Conservation (phyloP, 2,329 filamentous ascomycete species). For the Pyrenophora seminiperda region DNA sequence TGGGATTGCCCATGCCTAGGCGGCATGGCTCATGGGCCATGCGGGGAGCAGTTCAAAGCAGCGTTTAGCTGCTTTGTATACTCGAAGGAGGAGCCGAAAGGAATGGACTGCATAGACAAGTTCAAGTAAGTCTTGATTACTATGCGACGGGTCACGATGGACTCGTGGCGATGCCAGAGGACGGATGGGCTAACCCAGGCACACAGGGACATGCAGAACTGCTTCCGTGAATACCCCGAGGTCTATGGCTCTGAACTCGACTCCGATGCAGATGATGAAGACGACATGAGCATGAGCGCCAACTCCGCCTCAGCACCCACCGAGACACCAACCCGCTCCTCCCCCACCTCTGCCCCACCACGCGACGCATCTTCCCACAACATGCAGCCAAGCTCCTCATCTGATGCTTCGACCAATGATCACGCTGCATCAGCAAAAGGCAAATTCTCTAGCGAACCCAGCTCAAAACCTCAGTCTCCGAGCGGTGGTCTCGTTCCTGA, state of each 20-base stretch:
- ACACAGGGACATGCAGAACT: constrained; percentile 89
- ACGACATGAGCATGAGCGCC: constrained; percentile 49
- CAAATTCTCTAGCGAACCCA: constrained; percentile 10
- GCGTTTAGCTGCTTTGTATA: constrained; percentile 99
- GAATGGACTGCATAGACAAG: constrained; percentile 95
- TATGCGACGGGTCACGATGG: neutral
- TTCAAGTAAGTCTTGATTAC: constrained; percentile 73
- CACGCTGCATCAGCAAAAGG: constrained; percentile 9
- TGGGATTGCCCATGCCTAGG: constrained; percentile 98
- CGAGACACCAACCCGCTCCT: constrained; percentile 8
- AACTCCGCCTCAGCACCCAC: constrained; percentile 16
- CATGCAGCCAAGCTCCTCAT: neutral
- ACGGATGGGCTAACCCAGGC: constrained; percentile 8
- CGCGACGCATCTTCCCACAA: constrained; percentile 2
- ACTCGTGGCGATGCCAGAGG: neutral
- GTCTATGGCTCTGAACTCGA: constrained; percentile 88
- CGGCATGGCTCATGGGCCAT: constrained; percentile 95
- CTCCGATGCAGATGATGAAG: constrained; percentile 75
- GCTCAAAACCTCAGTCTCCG: constrained; percentile 15
- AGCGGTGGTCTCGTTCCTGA: constrained; percentile 26
- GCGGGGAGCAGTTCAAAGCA: constrained; percentile 91
- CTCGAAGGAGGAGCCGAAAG: constrained; percentile 92
- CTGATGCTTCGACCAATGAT: constrained; percentile 11
- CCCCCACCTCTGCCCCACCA: neutral
- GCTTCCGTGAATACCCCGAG: constrained; percentile 91